Base-by-base conservation (phyloP, 78 protist species). In the Neovahlkampfia damariscottae region DNA sequence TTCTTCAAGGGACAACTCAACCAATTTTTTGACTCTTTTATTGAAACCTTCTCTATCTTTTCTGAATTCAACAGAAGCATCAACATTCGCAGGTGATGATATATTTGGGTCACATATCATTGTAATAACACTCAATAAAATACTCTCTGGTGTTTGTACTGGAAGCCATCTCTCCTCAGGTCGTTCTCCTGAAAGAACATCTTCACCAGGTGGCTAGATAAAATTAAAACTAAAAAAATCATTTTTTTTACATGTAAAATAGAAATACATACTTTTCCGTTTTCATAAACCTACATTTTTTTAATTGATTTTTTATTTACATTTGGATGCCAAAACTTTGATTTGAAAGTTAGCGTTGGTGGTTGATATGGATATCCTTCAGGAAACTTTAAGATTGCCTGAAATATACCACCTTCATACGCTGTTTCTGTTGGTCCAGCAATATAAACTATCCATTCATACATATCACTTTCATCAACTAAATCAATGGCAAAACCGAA, bases 221-320 rank as follows among this genome's bases (percentile, higher is more conserved):
- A n/a, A n/a, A n/a, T n/a, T n/a, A n/a, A n/a, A n/a, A n/a, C n/a
- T n/a, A n/a, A n/a, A n/a, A n/a, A n/a, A n/a, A n/a, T n/a, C n/a
- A n/a, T n/a, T n/a, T n/a, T n/a, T n/a, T n/a, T n/a, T n/a, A n/a
- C 82, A 67, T 92, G 96, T 41, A 92, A 84, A 69, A 92, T 92
- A 36, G 89, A 82, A 36, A 92, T 92, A 77, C 96, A 92, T 32
- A 92, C 91, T 30, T 78, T 73, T 38, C 93, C 94, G 58, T 90
- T 84, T 8, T n/a, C n/a, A n/a, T n/a, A n/a, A n/a, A n/a, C n/a
- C n/a, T n/a, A n/a, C n/a, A n/a, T n/a, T n/a, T n/a, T n/a, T n/a
- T n/a, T n/a, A n/a, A n/a, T n/a, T n/a, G n/a, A n/a, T n/a, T n/a
- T n/a, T n/a, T 76, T 34, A 79, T 91, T 86, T 2, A 84, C 90